These are phyloP conservation scores for Xerocomellus intermedius DNA, from an alignment of 768 basidiomycete species.

Conservation along the genomic window DNA sequence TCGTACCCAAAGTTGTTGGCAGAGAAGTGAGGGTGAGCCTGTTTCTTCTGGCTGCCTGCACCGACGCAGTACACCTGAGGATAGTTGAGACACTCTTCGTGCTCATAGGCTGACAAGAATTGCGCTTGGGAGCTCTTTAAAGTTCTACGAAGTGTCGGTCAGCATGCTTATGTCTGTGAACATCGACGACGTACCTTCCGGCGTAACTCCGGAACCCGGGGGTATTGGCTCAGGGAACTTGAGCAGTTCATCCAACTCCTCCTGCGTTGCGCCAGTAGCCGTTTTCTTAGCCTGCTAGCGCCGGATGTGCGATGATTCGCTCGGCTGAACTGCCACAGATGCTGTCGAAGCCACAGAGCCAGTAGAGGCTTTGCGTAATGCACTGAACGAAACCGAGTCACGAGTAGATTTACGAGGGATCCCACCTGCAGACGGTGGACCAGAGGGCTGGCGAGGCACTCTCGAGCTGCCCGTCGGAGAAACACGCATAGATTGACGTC, in stretches of 20 bases:
- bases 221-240: slow-evolving; percentile 89
- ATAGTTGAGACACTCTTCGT: slow-evolving; percentile 88
- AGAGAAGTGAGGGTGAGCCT: slow-evolving; percentile 65
- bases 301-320: slow-evolving; percentile 52
- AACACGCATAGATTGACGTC: slow-evolving; percentile 57
- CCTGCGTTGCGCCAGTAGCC: slow-evolving; percentile 77
- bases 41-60: slow-evolving; percentile 78
- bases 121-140: slow-evolving; percentile 65
- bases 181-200: slow-evolving; percentile 55
- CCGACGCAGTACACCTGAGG: slow-evolving; percentile 82
- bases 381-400: slow-evolving; percentile 76
- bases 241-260: slow-evolving; percentile 83
- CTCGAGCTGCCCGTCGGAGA: slow-evolving; percentile 66
- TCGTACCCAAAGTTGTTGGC: slow-evolving; percentile 94
- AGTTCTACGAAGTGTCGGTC: slow-evolving; percentile 44
- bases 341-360: slow-evolving; percentile 72
- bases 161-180: not conserved
- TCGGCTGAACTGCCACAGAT: slow-evolving; percentile 47
- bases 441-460: slow-evolving; percentile 63
- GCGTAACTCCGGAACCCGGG: slow-evolving; percentile 63
- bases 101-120: slow-evolving; percentile 82
- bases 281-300: slow-evolving; percentile 88
- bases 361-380: slow-evolving; percentile 79
- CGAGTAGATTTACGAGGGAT: slow-evolving; percentile 67
- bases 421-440: slow-evolving; percentile 42